These are phyloP conservation scores for Leishmania guyanensis DNA, from an alignment of 208 protist species.

Conservation along the genomic window DNA sequence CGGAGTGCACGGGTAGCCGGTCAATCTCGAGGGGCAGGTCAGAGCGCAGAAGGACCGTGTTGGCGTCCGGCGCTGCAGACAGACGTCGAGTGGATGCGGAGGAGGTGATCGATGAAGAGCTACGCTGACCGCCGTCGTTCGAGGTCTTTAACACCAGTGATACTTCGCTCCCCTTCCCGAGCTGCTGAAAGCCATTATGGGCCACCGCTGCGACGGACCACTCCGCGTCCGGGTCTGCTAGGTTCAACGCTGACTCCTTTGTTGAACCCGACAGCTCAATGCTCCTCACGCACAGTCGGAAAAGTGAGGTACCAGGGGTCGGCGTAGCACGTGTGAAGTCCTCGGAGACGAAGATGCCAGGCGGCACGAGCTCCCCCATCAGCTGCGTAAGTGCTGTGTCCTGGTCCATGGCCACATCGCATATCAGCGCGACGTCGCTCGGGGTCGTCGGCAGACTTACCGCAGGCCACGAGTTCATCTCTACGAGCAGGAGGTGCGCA, in stretches of 20 bases:
- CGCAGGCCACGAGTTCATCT: constrained; percentile 57
- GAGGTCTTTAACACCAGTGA: constrained; percentile 39
- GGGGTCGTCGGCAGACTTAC: constrained; percentile 33
- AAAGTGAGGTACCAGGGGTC: constrained; percentile 39
- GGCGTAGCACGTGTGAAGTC: constrained; percentile 70
- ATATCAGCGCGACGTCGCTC: constrained; percentile 35
- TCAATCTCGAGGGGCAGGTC: constrained; percentile 70
- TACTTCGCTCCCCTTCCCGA: constrained; percentile 77
- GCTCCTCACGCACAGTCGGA: constrained; percentile 58
- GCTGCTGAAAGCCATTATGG: constrained; percentile 89
- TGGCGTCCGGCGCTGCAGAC: not conserved
- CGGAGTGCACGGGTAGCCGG: constrained; percentile 74
- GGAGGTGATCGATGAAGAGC: constrained; percentile 24
- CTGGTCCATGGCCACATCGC: constrained; percentile 34
- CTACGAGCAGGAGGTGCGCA: constrained; percentile 72
- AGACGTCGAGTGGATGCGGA: not conserved
- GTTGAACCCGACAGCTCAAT: constrained; percentile 61
- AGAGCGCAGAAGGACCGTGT: constrained; percentile 48
- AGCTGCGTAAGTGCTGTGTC: constrained; percentile 46
- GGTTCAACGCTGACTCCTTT: constrained; percentile 37
- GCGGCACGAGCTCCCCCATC: constrained; percentile 76
- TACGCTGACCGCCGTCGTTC: not conserved
- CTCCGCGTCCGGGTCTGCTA: constrained; percentile 49
- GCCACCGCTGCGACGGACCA: constrained; percentile 85
- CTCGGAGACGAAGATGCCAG: constrained; percentile 75